Conservation (phyloP, 2,329 filamentous ascomycete genomes). For the Fusarium staphyleae region DNA sequence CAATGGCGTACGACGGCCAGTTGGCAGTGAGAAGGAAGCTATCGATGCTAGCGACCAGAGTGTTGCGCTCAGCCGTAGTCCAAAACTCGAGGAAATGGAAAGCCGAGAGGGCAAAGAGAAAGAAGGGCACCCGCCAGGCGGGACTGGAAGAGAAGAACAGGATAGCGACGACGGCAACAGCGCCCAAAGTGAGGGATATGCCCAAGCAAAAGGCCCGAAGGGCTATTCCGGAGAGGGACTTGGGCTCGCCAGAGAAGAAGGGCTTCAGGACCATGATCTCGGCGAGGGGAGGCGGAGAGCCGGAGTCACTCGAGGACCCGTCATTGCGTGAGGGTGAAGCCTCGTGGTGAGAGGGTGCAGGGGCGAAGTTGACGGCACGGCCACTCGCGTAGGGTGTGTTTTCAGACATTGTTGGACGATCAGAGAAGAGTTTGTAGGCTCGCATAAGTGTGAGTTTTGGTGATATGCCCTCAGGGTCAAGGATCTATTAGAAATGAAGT, state of each 20-base stretch:
- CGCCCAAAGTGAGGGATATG: conserved; percentile 49
- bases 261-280: conserved; percentile 43
- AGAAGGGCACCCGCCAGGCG: conserved; percentile 70
- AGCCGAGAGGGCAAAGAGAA: conserved; percentile 70
- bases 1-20: conserved; percentile 82
- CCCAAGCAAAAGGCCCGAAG: conserved; percentile 64
- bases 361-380: conserved; percentile 29
- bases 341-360: conserved; percentile 28
- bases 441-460: conserved; percentile 3
- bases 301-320: conserved; percentile 20
- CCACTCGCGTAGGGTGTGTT: conserved; percentile 4
- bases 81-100: conserved; percentile 99
- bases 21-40: conserved; percentile 88
- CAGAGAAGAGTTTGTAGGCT: conserved; percentile 25
- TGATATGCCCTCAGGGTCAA: too few species aligned
- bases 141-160: conserved; percentile 52
- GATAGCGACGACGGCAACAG: conserved; percentile 43
- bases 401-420: conserved; percentile 27
- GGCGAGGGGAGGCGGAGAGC: conserved; percentile 31
- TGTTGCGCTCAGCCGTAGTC: conserved; percentile 86
- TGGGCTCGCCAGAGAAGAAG: conserved; percentile 56
- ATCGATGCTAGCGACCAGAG: conserved; percentile 70
- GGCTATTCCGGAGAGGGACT: conserved; percentile 67
- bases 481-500: background rate
- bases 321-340: conserved; percentile 22